These are phyloP conservation scores for Marchantia paleacea DNA, from an alignment of 225 moss, liverwort and hornwort species.

Conservation along the genomic window DNA sequence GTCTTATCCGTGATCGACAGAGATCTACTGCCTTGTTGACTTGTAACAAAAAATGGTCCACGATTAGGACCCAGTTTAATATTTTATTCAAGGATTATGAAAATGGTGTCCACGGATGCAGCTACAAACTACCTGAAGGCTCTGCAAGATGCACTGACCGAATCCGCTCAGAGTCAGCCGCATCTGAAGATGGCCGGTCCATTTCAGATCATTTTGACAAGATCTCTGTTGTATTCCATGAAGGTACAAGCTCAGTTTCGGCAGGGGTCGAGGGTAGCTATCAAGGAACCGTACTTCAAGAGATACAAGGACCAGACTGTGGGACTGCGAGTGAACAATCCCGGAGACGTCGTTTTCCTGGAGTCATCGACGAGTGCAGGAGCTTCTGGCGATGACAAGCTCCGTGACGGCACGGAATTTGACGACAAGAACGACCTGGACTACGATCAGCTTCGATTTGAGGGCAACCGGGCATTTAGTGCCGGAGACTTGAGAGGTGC, in stretches of 20 bases:
- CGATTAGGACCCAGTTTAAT: too few relatives aligned
- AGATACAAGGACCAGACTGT: conserved; percentile 34
- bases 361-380: background rate
- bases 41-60: too few relatives aligned
- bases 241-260: conserved; percentile 31
- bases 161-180: background rate
- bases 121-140: background rate
- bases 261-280: conserved; percentile 32
- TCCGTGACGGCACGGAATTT: background rate
- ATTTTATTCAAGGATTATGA: background rate
- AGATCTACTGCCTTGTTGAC: too few relatives aligned
- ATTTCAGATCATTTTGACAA: background rate
- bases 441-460: conserved; percentile 29
- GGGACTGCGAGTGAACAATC: conserved; percentile 40
- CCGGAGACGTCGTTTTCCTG: conserved; percentile 30
- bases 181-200: background rate
- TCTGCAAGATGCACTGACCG: background rate
- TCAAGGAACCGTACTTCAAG: conserved; percentile 42
- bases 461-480: conserved; percentile 30
- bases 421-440: conserved; percentile 10
- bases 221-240: background rate
- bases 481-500: conserved; percentile 30
- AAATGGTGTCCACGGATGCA: background rate
- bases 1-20: too few relatives aligned
- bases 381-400: background rate